Evolutionary conservation across 257 asterid species (phyloP).

Genomic region (Voacanga thouarsii): DNA sequence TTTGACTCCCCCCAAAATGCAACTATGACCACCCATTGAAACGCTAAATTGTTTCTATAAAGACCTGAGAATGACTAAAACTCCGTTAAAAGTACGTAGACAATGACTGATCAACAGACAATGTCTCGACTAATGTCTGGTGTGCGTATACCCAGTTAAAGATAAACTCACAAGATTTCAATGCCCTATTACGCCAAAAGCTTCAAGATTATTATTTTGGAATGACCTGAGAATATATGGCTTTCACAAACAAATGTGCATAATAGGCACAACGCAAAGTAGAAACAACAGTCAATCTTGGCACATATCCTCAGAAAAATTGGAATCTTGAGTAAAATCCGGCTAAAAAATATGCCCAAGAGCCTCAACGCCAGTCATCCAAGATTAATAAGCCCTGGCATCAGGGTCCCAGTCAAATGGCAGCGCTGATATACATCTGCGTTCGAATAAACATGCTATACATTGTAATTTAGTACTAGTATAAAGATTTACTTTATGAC

Average conservation of each 20-base stretch:
- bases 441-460: background rate
- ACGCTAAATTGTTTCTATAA: background rate
- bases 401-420: background rate
- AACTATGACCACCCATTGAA: background rate
- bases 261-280: conserved; percentile 5
- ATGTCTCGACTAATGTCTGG: background rate
- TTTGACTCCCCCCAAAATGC: background rate
- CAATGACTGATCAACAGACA: background rate
- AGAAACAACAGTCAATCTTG: background rate
- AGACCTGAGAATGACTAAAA: background rate
- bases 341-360: background rate
- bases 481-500: background rate
- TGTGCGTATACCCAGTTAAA: background rate
- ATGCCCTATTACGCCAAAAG: background rate
- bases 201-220: background rate
- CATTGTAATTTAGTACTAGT: background rate
- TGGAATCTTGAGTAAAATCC: conserved; percentile 8
- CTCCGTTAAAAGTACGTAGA: background rate
- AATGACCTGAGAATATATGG: too few relatives aligned
- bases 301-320: background rate
- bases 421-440: background rate
- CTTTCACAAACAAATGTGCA: background rate
- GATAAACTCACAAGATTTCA: background rate
- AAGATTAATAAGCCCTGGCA: background rate
- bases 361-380: conserved; percentile 3